Evolutionary conservation across 2,329 filamentous ascomycete species (phyloP).

Genomic region (Nigrospora sphaerica): DNA sequence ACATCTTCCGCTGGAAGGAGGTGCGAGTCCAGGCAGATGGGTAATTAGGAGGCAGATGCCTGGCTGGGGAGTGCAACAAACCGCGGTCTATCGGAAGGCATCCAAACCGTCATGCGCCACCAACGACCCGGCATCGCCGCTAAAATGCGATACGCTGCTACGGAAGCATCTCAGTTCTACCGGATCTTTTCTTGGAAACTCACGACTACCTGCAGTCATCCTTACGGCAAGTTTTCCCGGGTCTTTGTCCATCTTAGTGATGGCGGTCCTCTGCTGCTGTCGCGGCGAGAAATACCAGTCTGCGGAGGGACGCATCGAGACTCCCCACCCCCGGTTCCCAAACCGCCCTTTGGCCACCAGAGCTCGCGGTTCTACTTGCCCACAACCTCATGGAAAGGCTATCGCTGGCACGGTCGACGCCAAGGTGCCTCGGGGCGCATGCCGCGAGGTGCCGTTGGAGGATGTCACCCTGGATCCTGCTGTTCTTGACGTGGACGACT

Average conservation of each 20-base stretch:
- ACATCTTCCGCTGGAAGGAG: too few species aligned
- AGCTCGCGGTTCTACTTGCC: neutral
- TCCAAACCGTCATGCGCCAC: too few species aligned
- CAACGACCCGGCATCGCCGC: too few species aligned
- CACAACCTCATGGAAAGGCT: neutral
- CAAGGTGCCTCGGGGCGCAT: too few species aligned
- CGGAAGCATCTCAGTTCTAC: neutral
- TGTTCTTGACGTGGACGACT: constrained; percentile 34
- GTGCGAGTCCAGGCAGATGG: too few species aligned
- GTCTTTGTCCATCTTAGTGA: constrained; percentile 5
- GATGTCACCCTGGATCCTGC: constrained; percentile 15
- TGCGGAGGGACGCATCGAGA: too few species aligned
- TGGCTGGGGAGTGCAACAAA: too few species aligned
- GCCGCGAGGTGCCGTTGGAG: neutral
- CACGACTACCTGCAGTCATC: neutral
- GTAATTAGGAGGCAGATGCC: too few species aligned
- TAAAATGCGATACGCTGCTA: too few species aligned
- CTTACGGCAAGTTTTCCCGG: too few species aligned
- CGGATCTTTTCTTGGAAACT: constrained; percentile 3
- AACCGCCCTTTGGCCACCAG: neutral
- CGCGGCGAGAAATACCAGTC: constrained; percentile 4
- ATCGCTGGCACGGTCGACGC: neutral
- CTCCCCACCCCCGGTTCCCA: neutral
- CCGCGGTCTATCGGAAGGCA: too few species aligned
- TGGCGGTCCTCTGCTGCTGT: constrained; percentile 29